phyloP scores from a whole-genome alignment of 2,329 filamentous ascomycete genomes.

The Monosporascus sp. region DNA sequence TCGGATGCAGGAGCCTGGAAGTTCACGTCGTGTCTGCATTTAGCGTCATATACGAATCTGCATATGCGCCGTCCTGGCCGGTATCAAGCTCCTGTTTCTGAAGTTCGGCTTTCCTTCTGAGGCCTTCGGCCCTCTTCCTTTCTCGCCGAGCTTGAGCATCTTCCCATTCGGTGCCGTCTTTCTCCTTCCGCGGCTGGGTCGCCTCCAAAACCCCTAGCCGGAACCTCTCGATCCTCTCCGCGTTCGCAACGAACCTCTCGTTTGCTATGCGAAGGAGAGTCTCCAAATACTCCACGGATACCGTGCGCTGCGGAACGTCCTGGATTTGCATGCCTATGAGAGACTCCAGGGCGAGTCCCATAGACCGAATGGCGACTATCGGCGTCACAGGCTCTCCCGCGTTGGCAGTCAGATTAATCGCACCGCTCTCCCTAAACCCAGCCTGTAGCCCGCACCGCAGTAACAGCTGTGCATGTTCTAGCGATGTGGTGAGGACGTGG shows the following conservation, averaged over 20 bases:
- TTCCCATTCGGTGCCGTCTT: constrained; percentile 46
- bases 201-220: constrained; percentile 40
- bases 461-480: constrained; percentile 67
- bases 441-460: constrained; percentile 71
- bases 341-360: constrained; percentile 76
- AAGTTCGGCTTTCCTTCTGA: constrained; percentile 45
- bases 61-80: constrained; percentile 1
- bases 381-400: constrained; percentile 43
- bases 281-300: constrained; percentile 61
- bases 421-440: constrained; percentile 86
- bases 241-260: constrained; percentile 66
- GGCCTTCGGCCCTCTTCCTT: constrained; percentile 52
- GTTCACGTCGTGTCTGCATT: constrained; percentile 20
- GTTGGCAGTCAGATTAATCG: constrained; percentile 54
- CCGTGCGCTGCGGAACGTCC: constrained; percentile 40
- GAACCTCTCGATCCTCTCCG: constrained; percentile 62
- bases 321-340: constrained; percentile 59
- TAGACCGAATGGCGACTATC: constrained; percentile 80
- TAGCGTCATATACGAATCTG: constrained; percentile 12
- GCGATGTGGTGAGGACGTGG: constrained; percentile 75
- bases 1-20: background rate
- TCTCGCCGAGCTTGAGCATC: constrained; percentile 45
- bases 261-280: constrained; percentile 67
- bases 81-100: constrained; percentile 12
- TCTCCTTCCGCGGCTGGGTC: constrained; percentile 21